phyloP scores from a whole-genome alignment of 495 filamentous ascomycete genomes.

The Rhypophila decipiens region DNA sequence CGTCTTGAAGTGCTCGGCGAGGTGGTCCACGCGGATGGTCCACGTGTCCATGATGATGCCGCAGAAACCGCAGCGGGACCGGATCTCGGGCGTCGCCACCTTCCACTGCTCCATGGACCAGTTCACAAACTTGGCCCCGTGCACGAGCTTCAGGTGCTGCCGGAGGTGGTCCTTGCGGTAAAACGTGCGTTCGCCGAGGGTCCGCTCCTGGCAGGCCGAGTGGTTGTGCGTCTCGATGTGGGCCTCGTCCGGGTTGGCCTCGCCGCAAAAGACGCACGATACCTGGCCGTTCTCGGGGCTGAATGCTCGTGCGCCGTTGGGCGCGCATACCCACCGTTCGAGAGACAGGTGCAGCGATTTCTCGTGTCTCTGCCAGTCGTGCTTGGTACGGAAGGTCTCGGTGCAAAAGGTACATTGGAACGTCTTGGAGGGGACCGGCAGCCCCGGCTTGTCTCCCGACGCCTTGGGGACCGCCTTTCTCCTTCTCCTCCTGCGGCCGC shows the following conservation, averaged over 20 bases:
- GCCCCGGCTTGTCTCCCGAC: conserved; percentile 11
- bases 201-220: conserved; percentile 58
- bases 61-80: conserved; percentile 70
- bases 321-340: conserved; percentile 75
- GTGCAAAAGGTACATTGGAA: conserved; percentile 85
- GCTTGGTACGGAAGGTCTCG: conserved; percentile 72
- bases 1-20: conserved; percentile 63
- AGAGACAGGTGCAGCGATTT: conserved; percentile 71
- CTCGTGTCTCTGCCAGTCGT: conserved; percentile 82
- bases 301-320: conserved; percentile 51
- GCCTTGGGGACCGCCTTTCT: conserved; percentile 38
- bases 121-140: conserved; percentile 55
- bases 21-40: conserved; percentile 56
- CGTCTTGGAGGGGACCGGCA: conserved; percentile 39
- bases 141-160: conserved; percentile 75
- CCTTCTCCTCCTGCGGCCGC: conserved; percentile 66
- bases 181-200: conserved; percentile 62
- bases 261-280: conserved; percentile 65
- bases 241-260: conserved; percentile 46
- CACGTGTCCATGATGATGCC: conserved; percentile 54
- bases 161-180: conserved; percentile 79
- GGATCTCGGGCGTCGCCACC: conserved; percentile 47
- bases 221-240: conserved; percentile 71
- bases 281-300: conserved; percentile 41
- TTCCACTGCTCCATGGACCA: conserved; percentile 66